phyloP scores from a whole-genome alignment of 1,284 basidiomycete genomes.

The Irpex sp. region DNA sequence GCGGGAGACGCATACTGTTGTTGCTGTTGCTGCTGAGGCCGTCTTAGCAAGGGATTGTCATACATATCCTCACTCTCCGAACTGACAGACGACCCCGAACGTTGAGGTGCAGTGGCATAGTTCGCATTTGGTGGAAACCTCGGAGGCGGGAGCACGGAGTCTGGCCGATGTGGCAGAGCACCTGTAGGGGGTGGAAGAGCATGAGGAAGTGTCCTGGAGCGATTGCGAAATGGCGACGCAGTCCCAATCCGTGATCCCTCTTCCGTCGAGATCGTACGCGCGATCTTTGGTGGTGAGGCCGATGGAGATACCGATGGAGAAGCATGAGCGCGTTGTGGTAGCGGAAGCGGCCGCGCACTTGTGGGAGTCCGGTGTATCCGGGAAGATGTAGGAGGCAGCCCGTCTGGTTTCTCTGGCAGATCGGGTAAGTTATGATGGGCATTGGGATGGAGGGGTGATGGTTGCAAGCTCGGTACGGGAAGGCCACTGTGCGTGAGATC shows the following conservation, averaged over 20 bases:
- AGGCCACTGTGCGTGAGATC: conserved; percentile 18
- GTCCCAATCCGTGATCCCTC: background rate
- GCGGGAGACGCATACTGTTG: conserved; percentile 2
- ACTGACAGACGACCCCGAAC: conserved; percentile 6
- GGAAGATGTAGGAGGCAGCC: background rate
- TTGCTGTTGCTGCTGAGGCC: conserved; percentile 16
- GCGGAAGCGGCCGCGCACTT: background rate
- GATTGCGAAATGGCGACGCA: background rate
- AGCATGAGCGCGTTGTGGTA: background rate
- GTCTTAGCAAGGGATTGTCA: conserved; percentile 20
- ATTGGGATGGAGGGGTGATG: background rate
- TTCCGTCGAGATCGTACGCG: background rate
- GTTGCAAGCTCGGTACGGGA: background rate
- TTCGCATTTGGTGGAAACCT: background rate
- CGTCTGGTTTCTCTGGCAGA: background rate
- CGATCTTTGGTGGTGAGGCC: background rate
- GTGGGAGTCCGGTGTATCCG: background rate
- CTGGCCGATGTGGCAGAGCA: conserved; percentile 14
- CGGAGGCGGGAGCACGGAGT: conserved; percentile 6
- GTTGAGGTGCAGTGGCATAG: background rate
- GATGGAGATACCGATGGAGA: background rate
- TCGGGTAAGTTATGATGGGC: background rate
- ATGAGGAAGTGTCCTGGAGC: conserved; percentile 4
- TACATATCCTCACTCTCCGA: conserved; percentile 28
- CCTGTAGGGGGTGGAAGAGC: conserved; percentile 10